Conservation (phyloP, 73 alveolate species). For the Paramecium pentaurelia region DNA sequence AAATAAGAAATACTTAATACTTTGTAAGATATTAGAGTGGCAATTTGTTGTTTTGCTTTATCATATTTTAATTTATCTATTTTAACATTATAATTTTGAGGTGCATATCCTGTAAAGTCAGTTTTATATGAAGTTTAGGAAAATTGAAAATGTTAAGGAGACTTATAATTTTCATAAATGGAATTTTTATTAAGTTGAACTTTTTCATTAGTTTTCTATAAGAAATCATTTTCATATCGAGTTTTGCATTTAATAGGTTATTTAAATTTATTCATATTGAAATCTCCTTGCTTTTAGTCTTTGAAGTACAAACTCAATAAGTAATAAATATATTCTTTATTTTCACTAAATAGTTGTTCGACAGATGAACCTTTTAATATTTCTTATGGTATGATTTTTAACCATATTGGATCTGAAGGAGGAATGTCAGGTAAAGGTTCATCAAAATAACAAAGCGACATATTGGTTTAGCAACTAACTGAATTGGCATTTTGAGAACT, state of each 20-base stretch:
- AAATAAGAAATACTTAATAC: not conserved
- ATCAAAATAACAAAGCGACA: not conserved
- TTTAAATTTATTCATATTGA: not conserved
- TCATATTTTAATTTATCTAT: not conserved
- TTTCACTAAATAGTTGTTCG: not conserved
- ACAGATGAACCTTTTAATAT: not conserved
- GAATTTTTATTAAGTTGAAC: not conserved
- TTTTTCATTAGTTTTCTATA: not conserved
- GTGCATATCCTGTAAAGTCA: not conserved
- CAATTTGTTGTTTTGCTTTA: not conserved
- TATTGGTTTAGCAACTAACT: slow-evolving; percentile 2
- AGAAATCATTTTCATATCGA: not conserved
- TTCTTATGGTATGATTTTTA: not conserved
- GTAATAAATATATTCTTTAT: not conserved
- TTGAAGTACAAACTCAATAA: not conserved
- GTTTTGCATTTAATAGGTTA: not conserved
- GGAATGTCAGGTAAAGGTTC: slow-evolving; percentile 26
- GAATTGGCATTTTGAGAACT: slow-evolving; percentile 1
- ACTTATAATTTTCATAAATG: not conserved
- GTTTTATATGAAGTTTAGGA: not conserved
- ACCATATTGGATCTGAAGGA: slow-evolving; percentile 29
- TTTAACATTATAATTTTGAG: not conserved
- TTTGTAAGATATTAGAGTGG: not conserved
- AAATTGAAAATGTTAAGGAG: not conserved
- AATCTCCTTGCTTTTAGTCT: not conserved